These are phyloP conservation scores for Backusella morwellensis DNA, from an alignment of 192 early-diverging fungal genomes.

Conservation along the genomic window DNA sequence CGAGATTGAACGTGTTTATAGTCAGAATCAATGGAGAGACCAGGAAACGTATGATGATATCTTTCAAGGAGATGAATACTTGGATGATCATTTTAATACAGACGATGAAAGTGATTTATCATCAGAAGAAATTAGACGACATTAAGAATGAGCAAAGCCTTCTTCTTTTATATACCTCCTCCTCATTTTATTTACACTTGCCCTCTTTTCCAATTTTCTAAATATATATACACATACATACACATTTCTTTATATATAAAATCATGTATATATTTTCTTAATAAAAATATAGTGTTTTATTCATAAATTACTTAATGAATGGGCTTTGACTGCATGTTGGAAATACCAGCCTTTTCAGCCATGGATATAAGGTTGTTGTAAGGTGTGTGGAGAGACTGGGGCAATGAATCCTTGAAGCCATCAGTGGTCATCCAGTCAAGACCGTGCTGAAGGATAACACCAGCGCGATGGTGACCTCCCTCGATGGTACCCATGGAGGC, in stretches of 20 bases:
- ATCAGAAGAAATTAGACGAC: background rate
- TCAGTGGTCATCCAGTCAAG: slow-evolving; percentile 45
- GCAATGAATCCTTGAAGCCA: slow-evolving; percentile 36
- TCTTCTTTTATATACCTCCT: background rate
- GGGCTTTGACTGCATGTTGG: slow-evolving; percentile 23
- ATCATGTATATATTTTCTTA: background rate
- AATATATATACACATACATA: background rate
- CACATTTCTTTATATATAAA: background rate
- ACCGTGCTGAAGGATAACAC: slow-evolving; percentile 49
- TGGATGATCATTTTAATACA: slow-evolving; percentile 13
- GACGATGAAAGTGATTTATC: slow-evolving; percentile 6
- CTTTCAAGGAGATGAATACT: slow-evolving; percentile 14
- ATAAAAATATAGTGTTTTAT: background rate
- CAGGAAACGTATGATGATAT: slow-evolving; percentile 20
- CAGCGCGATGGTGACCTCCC: slow-evolving; percentile 45
- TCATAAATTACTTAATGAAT: slow-evolving; percentile 10
- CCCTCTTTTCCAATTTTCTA: background rate
- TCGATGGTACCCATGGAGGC: slow-evolving; percentile 47
- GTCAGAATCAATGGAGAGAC: background rate
- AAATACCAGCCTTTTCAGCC: slow-evolving; percentile 23
- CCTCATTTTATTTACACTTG: background rate
- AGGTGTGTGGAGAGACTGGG: slow-evolving; percentile 30
- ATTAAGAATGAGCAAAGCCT: background rate
- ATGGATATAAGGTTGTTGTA: slow-evolving; percentile 38
- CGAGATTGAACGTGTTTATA: slow-evolving; percentile 7